phyloP scores from a whole-genome alignment of 1,139 yeast species.

The Pneumocystis sp. region DNA sequence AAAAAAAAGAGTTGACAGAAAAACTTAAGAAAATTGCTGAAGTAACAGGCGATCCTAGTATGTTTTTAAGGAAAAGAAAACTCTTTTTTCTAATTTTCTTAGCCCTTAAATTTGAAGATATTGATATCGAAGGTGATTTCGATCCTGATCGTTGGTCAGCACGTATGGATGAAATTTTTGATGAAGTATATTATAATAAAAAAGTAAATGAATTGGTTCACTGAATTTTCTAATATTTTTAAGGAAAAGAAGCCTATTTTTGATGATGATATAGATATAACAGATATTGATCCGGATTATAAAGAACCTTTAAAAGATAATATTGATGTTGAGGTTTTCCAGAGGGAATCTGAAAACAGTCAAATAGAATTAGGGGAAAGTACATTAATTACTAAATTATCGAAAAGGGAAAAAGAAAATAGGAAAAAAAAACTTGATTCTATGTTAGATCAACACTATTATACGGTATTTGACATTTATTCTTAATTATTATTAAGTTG shows the following conservation, averaged over 20 bases:
- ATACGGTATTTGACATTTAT: conserved; percentile 25
- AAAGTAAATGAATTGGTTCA: conserved; percentile 25
- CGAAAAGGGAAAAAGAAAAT: conserved; percentile 40
- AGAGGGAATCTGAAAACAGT: conserved; percentile 16
- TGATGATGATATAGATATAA: conserved; percentile 32
- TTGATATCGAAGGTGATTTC: conserved; percentile 72
- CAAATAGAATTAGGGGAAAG: conserved; percentile 20
- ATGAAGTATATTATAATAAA: conserved; percentile 56
- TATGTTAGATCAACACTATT: conserved; percentile 38
- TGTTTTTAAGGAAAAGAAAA: conserved; percentile 3
- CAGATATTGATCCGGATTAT: conserved; percentile 15
- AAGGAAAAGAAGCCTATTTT: conserved; percentile 38
- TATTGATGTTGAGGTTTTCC: conserved; percentile 16
- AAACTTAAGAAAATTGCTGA: conserved; percentile 61
- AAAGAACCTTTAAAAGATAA: conserved; percentile 19
- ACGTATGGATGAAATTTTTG: conserved; percentile 70
- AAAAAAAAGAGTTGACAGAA: conserved; percentile 63
- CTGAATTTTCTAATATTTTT: background rate
- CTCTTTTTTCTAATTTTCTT: conserved; percentile 46
- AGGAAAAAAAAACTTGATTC: conserved; percentile 55
- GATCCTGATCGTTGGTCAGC: conserved; percentile 86
- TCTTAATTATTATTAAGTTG: conserved; percentile 27
- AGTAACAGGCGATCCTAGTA: conserved; percentile 35
- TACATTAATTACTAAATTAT: conserved; percentile 1
- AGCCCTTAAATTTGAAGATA: conserved; percentile 49